A percentile compares a stretch with the other conserved stretches of the same genome.
Conservation (phyloP, 306 rosid species). For the Myrica gale region DNA sequence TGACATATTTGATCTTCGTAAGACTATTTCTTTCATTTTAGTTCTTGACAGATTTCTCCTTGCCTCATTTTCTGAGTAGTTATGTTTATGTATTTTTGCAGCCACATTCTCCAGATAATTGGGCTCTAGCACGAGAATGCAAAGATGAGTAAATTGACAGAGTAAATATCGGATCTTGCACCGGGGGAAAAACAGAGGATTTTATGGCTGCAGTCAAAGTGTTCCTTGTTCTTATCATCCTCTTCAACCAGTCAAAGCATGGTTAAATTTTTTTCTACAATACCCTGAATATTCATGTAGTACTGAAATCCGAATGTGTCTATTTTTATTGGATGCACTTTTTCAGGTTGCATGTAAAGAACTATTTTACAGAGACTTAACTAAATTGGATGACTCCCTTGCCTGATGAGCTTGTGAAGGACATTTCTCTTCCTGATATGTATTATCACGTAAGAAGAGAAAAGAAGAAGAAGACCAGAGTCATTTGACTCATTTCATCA, state of each 20-base stretch:
- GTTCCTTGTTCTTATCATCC: constrained; percentile 30
- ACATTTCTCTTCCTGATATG: no score
- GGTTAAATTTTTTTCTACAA: neutral
- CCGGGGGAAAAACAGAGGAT: constrained; percentile 90
- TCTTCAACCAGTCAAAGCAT: neutral
- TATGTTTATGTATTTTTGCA: constrained; percentile 40
- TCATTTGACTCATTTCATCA: no score
- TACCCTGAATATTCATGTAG: neutral
- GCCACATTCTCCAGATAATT: constrained; percentile 98
- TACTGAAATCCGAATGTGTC: neutral
- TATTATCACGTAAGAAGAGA: no score
- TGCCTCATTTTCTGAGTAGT: constrained; percentile 5
- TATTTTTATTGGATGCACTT: constrained; percentile 21
- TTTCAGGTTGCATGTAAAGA: constrained; percentile 91
- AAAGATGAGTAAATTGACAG: constrained; percentile 90
- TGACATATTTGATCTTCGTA: neutral
- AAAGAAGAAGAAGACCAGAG: no score
- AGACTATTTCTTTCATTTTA: neutral
- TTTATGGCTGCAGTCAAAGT: constrained; percentile 80
- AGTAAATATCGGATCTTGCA: constrained; percentile 92
- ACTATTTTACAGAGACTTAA: constrained; percentile 88
- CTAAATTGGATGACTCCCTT: constrained; percentile 57
- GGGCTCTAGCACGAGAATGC: constrained; percentile 91
- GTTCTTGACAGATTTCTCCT: neutral
- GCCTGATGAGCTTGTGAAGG: no score